These are phyloP conservation scores for Discostella stelligeroides DNA, from an alignment of 108 stramenopile genomes.

Conservation along the genomic window DNA sequence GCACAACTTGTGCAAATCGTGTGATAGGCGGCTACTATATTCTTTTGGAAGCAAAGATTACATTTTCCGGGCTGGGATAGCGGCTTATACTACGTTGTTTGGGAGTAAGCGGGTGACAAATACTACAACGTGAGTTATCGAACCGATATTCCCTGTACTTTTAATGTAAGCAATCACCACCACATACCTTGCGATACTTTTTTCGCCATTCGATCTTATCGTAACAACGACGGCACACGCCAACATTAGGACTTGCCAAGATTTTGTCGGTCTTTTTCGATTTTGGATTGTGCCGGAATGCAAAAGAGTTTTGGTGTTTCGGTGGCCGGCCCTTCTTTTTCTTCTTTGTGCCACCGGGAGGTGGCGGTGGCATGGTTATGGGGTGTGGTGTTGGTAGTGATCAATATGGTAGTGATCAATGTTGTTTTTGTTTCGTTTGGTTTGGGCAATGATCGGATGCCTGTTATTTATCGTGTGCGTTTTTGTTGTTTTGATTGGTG, in stretches of 20 bases:
- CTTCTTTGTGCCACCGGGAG: slow-evolving; percentile 43
- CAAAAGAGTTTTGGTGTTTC: slow-evolving; percentile 91
- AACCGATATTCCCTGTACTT: too few relatives aligned
- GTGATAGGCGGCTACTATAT: slow-evolving; percentile 85
- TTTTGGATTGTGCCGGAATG: slow-evolving; percentile 94
- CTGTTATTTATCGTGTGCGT: too few relatives aligned
- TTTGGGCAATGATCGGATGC: too few relatives aligned
- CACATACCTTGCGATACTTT: slow-evolving; percentile 78
- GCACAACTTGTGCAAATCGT: slow-evolving; percentile 81
- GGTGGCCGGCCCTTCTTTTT: slow-evolving; percentile 86
- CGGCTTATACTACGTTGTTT: slow-evolving; percentile 73
- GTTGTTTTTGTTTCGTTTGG: too few relatives aligned
- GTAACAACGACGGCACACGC: slow-evolving; percentile 88
- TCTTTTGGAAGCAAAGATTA: slow-evolving; percentile 66
- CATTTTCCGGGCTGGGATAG: slow-evolving; percentile 80
- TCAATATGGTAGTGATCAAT: too few relatives aligned
- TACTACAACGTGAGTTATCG: too few relatives aligned
- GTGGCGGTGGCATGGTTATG: slow-evolving; percentile 42
- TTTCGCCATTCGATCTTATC: slow-evolving; percentile 96
- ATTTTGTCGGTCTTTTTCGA: slow-evolving; percentile 92
- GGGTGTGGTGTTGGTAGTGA: background rate
- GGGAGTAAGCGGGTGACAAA: background rate
- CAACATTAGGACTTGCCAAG: slow-evolving; percentile 77
- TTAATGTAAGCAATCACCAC: background rate
- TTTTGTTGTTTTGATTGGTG: too few relatives aligned